phyloP scores from a whole-genome alignment of 805 yeast genomes.

The Candida morakotiae region DNA sequence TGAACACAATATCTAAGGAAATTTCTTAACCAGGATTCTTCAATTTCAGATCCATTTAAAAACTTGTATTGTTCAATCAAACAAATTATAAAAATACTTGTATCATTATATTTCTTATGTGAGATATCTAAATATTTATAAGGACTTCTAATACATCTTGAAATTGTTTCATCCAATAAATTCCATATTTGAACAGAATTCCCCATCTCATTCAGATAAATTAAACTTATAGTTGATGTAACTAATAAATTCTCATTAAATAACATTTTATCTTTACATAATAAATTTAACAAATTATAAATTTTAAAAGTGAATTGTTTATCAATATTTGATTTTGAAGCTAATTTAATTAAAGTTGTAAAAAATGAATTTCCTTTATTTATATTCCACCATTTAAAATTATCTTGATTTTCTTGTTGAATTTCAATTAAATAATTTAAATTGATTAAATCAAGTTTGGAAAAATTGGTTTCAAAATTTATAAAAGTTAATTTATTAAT shows the following conservation, averaged over 20 bases:
- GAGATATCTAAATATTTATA: conserved; percentile 74
- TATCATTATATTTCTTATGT: conserved; percentile 23
- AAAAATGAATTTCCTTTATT: conserved; percentile 47
- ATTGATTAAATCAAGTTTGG: conserved; percentile 53
- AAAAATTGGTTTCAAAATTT: conserved; percentile 13
- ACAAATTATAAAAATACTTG: conserved; percentile 30
- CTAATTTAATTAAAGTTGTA: conserved; percentile 56
- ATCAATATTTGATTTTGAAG: conserved; percentile 15
- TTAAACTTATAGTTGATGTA: conserved; percentile 54
- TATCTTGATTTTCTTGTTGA: conserved; percentile 37
- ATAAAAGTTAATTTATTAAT: conserved; percentile 10
- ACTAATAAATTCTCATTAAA: conserved; percentile 48
- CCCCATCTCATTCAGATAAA: conserved; percentile 44
- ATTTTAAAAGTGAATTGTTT: conserved; percentile 37
- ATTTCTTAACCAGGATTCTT: conserved; percentile 45
- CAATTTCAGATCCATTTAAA: conserved; percentile 25
- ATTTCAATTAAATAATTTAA: conserved; percentile 52
- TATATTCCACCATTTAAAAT: conserved; percentile 79
- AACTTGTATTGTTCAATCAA: conserved; percentile 67
- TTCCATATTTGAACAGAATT: conserved; percentile 45
- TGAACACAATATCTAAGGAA: conserved; percentile 45
- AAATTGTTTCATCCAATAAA: conserved; percentile 69
- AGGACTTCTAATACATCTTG: conserved; percentile 70
- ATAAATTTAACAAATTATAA: conserved; percentile 42
- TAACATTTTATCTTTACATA: conserved; percentile 45